Base-by-base conservation (phyloP, 805 yeast genomes). In the Teunomyces cretensis region DNA sequence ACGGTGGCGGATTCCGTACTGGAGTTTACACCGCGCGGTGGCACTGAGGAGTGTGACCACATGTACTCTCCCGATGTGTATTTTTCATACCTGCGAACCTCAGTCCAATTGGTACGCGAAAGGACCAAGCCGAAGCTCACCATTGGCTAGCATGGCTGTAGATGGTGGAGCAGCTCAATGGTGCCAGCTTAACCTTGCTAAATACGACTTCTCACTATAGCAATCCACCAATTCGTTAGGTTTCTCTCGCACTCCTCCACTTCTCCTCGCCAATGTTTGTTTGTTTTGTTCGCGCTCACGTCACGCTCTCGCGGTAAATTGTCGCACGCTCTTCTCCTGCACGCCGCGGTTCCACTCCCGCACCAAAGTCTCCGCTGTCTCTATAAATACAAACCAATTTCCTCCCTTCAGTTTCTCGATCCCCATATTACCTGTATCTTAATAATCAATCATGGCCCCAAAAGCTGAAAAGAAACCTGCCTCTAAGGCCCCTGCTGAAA, bases 401-500 rank as follows among this genome's bases (percentile, higher is more conserved):
- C 41, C 41, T 30, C 24, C 30, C 30, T 28, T 33, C 27, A 14
- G 27, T 14, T 22, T 35, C 27, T 13, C 19, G 38, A 14, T 35
- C 27, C 28, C 28, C 38, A 35, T 35, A 35, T 35, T 35, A 17
- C 22, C 22, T 31, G 16, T 35, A 35, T 22, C 28, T 35, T 35
- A 35, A 35, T 35, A 35, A 35, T 35, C 38, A 43, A 53, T 39
- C 39, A 53, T 53, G 58, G 58, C 60, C 48, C 60, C 64, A 43
- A 72, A 75, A 64, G 84, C 82, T 64, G 82, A 78, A 68, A 79
- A 80, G 81, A 79, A 80, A 67, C 84, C 84, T 62, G 98, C 97
- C 72, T 91, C 97, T 65, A 91, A 91, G 78, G 96, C 96, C 58
- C 96, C 97, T 67, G 95, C 96, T 73, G 95, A 87, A 75, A 88